Evolutionary conservation across 805 yeast species (phyloP).

Genomic region (Blastobotrys robertii): DNA sequence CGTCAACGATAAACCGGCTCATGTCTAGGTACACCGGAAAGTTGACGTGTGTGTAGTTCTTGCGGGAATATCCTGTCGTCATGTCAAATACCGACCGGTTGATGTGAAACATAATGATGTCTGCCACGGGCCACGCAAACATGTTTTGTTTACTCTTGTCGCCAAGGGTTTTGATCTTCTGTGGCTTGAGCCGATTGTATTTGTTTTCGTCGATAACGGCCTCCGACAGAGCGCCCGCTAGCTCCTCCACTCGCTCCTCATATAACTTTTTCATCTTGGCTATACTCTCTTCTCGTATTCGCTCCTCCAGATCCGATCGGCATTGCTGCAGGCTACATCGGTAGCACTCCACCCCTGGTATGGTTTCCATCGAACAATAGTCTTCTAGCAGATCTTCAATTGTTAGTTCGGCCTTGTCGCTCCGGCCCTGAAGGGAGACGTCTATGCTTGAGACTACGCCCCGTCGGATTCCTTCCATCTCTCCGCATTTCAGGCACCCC

Average conservation of each 20-base stretch:
- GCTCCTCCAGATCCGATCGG: slow-evolving; percentile 22
- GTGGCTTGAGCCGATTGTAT: slow-evolving; percentile 62
- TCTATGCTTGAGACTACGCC: slow-evolving; percentile 47
- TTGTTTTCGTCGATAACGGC: slow-evolving; percentile 73
- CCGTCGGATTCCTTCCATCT: slow-evolving; percentile 83
- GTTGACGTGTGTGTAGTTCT: slow-evolving; percentile 72
- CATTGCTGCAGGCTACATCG: slow-evolving; percentile 61
- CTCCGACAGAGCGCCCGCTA: slow-evolving; percentile 45
- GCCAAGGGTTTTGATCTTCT: slow-evolving; percentile 62
- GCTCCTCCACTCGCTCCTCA: slow-evolving; percentile 36
- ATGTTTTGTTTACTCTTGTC: slow-evolving; percentile 77
- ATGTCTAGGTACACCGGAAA: slow-evolving; percentile 66
- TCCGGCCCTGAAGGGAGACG: slow-evolving; percentile 16
- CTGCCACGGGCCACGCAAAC: slow-evolving; percentile 67
- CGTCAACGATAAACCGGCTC: slow-evolving; percentile 58
- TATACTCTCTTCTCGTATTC: background rate
- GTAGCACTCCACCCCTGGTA: slow-evolving; percentile 90
- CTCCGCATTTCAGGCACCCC: slow-evolving; percentile 87
- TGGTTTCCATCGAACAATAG: slow-evolving; percentile 57
- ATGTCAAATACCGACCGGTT: slow-evolving; percentile 92
- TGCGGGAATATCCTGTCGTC: slow-evolving; percentile 68
- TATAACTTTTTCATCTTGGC: slow-evolving; percentile 25
- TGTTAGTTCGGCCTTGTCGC: background rate
- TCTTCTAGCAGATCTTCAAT: slow-evolving; percentile 21
- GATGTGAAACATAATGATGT: slow-evolving; percentile 63